These are phyloP conservation scores for Galeopsis tetrahit DNA, from an alignment of 257 asterid genomes.

Conservation along the genomic window DNA sequence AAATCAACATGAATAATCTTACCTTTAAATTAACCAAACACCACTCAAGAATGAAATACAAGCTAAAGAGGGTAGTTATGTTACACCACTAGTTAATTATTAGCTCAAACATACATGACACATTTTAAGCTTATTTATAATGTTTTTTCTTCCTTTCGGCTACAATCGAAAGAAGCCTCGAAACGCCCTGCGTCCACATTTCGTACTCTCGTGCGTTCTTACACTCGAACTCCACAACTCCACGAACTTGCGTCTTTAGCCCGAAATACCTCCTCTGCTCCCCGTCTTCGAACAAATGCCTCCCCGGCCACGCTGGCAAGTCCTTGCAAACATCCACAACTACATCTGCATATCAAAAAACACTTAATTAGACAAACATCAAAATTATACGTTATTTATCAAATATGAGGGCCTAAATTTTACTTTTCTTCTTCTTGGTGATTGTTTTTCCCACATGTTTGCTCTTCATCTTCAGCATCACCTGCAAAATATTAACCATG, in stretches of 20 bases:
- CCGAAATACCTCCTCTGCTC: slow-evolving; percentile 91
- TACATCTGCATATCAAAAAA: slow-evolving; percentile 53
- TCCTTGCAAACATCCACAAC: slow-evolving; percentile 79
- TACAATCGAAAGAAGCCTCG: slow-evolving; percentile 61
- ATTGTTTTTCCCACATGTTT: slow-evolving; percentile 82
- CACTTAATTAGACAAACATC: too few relatives aligned
- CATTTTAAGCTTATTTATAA: slow-evolving; percentile 33
- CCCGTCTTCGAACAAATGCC: slow-evolving; percentile 92
- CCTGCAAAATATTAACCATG: slow-evolving; percentile 47
- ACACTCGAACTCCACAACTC: slow-evolving; percentile 69
- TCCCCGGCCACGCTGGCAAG: slow-evolving; percentile 97
- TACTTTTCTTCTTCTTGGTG: slow-evolving; percentile 96
- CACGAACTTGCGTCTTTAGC: slow-evolving; percentile 78
- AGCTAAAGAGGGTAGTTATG: slow-evolving; percentile 5
- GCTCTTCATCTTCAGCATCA: slow-evolving; percentile 98
- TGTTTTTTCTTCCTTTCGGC: slow-evolving; percentile 55
- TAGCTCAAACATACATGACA: neutral
- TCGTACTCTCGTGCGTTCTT: slow-evolving; percentile 61
- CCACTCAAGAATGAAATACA: slow-evolving; percentile 26
- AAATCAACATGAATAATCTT: neutral
- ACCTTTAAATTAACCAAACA: slow-evolving; percentile 13
- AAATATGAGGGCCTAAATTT: neutral
- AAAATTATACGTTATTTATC: too few relatives aligned
- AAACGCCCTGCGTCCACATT: slow-evolving; percentile 75
- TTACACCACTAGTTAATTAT: slow-evolving; percentile 14